Percentiles rank a stretch among this genome's conserved stretches.
Evolutionary conservation across 2,329 filamentous ascomycete genomes (phyloP).

Genomic region (Alternaria conjuncta): DNA sequence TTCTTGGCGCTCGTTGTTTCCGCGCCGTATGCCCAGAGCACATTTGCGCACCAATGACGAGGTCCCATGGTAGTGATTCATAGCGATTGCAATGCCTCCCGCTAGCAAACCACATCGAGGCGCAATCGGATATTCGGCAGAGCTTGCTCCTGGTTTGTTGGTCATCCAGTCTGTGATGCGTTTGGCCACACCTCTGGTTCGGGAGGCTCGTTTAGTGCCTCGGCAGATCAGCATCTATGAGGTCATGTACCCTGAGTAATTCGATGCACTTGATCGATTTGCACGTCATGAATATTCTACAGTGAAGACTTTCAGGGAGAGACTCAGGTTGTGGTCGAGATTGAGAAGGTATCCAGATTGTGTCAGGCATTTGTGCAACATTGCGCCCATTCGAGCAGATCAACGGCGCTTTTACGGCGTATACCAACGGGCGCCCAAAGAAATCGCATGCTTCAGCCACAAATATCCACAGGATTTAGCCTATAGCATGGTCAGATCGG

Average conservation of each 20-base stretch:
- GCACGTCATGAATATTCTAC: slow-evolving; percentile 10
- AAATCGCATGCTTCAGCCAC: neutral
- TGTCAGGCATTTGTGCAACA: neutral
- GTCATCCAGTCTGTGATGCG: slow-evolving; percentile 2
- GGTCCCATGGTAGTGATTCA: neutral
- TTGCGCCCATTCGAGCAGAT: slow-evolving; percentile 1
- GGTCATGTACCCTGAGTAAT: slow-evolving; percentile 4
- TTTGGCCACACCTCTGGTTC: slow-evolving; percentile 13
- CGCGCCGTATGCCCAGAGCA: neutral
- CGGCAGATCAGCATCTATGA: slow-evolving; percentile 13
- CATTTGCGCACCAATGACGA: neutral
- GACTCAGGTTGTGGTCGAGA: neutral
- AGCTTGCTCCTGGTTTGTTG: slow-evolving; percentile 7
- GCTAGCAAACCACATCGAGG: slow-evolving; percentile 3
- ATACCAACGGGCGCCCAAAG: neutral
- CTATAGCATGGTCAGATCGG: slow-evolving; percentile 2
- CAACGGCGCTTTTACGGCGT: slow-evolving; percentile 7
- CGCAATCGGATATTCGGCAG: slow-evolving; percentile 16
- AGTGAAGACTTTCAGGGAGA: neutral
- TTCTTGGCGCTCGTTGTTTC: slow-evolving; percentile 1
- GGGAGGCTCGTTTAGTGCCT: slow-evolving; percentile 3
- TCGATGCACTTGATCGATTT: neutral
- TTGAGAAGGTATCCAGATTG: neutral
- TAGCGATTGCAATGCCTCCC: neutral
- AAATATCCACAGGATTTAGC: neutral